Conservation (phyloP, 257 asterid genomes). For the Solanum gracilifrons region DNA sequence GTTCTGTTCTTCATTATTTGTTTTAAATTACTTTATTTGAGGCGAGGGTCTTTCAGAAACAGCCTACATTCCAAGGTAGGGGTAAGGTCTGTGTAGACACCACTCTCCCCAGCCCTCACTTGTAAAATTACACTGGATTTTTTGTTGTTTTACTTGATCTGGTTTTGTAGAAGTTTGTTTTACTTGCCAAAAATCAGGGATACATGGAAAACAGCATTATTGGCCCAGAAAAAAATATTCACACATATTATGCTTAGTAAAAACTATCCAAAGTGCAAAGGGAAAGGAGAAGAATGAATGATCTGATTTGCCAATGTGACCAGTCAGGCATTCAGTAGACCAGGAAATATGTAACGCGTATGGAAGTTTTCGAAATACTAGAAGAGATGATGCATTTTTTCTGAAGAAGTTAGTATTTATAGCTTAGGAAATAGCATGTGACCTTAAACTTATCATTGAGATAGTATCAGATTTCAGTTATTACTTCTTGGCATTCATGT, state of each 20-base stretch:
- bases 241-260: background rate
- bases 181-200: background rate
- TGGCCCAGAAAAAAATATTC: background rate
- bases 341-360: no score
- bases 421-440: background rate
- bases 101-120: background rate
- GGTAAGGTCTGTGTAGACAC: background rate
- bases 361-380: background rate
- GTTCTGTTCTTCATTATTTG: background rate
- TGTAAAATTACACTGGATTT: background rate
- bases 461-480: background rate
- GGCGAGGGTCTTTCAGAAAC: background rate
- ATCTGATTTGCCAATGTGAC: no score
- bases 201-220: background rate
- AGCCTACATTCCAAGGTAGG: background rate
- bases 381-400: background rate
- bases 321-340: no score
- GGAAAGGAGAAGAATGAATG: background rate
- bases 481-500: background rate
- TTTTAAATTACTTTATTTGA: background rate
- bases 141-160: background rate
- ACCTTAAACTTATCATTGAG: background rate
- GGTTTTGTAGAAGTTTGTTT: background rate
- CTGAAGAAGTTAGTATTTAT: background rate
- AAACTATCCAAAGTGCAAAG: background rate